These are phyloP conservation scores for Elaeis oleifera DNA, from an alignment of 202 grass and related monocot species.

Conservation along the genomic window DNA sequence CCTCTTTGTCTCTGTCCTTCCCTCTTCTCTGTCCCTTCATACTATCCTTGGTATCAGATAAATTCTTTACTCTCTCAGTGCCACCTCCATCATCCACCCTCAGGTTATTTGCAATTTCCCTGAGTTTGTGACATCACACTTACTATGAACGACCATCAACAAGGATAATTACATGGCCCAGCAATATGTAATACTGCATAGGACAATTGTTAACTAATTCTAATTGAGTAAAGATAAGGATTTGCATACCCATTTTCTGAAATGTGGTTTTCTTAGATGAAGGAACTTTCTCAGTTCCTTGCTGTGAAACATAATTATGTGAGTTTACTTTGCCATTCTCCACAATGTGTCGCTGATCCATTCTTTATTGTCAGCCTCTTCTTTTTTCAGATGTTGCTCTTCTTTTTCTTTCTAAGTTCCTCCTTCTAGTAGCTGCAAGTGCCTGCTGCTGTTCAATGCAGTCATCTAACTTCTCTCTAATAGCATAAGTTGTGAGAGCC, in stretches of 20 bases:
- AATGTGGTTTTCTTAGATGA: conserved; percentile 5
- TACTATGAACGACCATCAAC: not conserved
- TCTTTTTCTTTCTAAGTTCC: conserved; percentile 52
- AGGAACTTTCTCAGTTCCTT: not conserved
- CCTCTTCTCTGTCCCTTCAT: conserved; percentile 13
- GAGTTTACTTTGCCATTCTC: conserved; percentile 23
- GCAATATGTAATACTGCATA: not conserved
- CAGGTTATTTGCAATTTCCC: not conserved
- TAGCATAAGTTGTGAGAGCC: conserved; percentile 50
- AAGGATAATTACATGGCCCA: not conserved
- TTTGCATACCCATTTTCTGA: conserved; percentile 8
- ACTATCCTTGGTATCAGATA: conserved; percentile 1
- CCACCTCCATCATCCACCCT: not conserved
- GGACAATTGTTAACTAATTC: not conserved
- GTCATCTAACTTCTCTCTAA: conserved; percentile 63
- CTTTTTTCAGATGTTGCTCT: conserved; percentile 22
- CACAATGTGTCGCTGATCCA: conserved; percentile 16
- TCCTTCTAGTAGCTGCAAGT: conserved; percentile 52
- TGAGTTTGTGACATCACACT: not conserved
- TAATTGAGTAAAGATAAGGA: not conserved
- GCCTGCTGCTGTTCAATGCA: conserved; percentile 43
- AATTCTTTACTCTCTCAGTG: not conserved
- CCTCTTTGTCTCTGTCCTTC: conserved; percentile 29
- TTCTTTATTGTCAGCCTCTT: conserved; percentile 26
- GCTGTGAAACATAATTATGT: too few relatives aligned